Percentiles rank a stretch among this genome's conserved stretches.
Conservation (phyloP, 805 yeast genomes). For the Hermanozyma aechmeae region DNA sequence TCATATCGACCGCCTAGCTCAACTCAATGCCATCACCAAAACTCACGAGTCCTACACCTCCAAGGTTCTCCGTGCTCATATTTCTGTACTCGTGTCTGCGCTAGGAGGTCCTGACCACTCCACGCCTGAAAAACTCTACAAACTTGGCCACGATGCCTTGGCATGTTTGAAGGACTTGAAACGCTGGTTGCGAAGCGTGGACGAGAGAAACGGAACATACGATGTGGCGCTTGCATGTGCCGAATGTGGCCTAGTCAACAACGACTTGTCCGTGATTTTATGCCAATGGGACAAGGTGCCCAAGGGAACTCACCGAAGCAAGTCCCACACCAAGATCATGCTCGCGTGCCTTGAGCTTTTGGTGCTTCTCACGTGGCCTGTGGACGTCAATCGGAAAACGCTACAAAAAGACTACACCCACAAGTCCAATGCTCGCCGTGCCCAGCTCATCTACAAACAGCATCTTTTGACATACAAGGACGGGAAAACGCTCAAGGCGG, state of each 20-base stretch:
- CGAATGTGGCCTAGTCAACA: slow-evolving; percentile 61
- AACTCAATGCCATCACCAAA: slow-evolving; percentile 14
- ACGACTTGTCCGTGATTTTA: slow-evolving; percentile 68
- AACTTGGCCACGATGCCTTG: slow-evolving; percentile 78
- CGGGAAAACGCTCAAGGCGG: slow-evolving; percentile 60
- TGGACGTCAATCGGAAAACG: slow-evolving; percentile 47
- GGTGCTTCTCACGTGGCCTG: slow-evolving; percentile 82
- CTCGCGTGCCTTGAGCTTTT: slow-evolving; percentile 68
- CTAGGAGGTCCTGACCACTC: slow-evolving; percentile 82
- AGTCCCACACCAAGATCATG: slow-evolving; percentile 59
- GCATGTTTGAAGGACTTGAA: slow-evolving; percentile 84
- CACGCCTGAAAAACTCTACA: slow-evolving; percentile 49
- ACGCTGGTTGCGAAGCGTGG: slow-evolving; percentile 80
- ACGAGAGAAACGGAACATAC: slow-evolving; percentile 58
- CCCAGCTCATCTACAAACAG: slow-evolving; percentile 63
- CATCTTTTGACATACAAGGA: slow-evolving; percentile 46
- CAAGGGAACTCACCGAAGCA: no score
- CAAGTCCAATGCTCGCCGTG: slow-evolving; percentile 40
- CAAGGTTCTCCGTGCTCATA: slow-evolving; percentile 54
- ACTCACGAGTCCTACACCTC: slow-evolving; percentile 28
- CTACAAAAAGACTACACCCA: slow-evolving; percentile 40
- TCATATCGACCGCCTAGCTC: slow-evolving; percentile 4
- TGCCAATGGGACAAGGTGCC: slow-evolving; percentile 56
- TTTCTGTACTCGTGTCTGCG: slow-evolving; percentile 76
- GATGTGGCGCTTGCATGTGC: slow-evolving; percentile 86